A percentile compares a stretch with the other conserved stretches of the same genome.
These are phyloP conservation scores for Cydonia oblonga DNA, from an alignment of 331 rosid genomes.

Conservation along the genomic window DNA sequence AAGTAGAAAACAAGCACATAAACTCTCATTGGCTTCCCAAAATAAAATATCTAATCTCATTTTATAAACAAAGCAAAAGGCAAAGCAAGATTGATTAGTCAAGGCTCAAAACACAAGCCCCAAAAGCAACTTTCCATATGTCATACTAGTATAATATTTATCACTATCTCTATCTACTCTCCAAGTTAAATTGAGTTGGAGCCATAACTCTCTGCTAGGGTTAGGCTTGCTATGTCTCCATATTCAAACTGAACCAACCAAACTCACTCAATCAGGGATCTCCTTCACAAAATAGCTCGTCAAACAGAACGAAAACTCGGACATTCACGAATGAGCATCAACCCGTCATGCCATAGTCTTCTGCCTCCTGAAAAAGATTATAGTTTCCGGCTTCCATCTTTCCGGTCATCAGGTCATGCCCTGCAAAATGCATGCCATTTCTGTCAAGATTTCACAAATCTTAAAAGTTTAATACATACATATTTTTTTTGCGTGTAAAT, in stretches of 20 bases:
- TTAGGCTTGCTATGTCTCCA: not conserved
- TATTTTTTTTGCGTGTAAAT: not conserved
- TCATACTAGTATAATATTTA: not conserved
- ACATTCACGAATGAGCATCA: slow-evolving; percentile 9
- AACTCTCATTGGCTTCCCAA: not conserved
- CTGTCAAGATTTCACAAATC: not conserved
- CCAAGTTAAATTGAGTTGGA: not conserved
- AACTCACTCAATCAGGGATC: not conserved
- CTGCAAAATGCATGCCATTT: slow-evolving; percentile 5
- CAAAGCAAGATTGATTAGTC: slow-evolving; percentile 9
- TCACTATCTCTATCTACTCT: slow-evolving; percentile 7
- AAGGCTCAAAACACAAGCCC: not conserved
- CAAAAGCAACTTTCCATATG: not conserved
- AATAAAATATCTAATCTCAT: not conserved
- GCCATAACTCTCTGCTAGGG: not conserved
- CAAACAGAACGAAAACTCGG: not conserved
- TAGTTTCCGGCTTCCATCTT: slow-evolving; percentile 42
- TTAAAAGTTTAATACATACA: not conserved
- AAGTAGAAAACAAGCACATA: not conserved
- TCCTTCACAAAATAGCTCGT: not conserved
- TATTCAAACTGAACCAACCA: not conserved
- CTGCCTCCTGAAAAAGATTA: slow-evolving; percentile 27
- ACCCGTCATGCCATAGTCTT: slow-evolving; percentile 30
- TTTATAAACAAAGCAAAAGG: too few relatives aligned
- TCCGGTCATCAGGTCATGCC: slow-evolving; percentile 37